These are phyloP conservation scores for Vigna trinervia DNA, from an alignment of 306 rosid species.

Conservation along the genomic window DNA sequence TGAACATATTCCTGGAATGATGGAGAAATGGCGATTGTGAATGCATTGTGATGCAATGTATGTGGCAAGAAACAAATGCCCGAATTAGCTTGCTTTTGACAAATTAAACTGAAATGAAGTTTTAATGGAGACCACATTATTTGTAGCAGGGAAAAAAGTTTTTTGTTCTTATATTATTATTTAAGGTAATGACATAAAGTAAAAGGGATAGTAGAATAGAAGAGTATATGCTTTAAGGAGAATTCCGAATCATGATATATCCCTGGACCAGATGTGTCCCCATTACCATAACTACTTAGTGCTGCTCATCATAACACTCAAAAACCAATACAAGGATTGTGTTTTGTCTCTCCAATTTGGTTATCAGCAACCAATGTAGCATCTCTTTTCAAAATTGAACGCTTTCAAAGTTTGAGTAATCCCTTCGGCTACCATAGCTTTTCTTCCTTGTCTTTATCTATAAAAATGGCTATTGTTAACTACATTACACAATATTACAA, in stretches of 20 bases:
- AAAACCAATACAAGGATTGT: too few species aligned
- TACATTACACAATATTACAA: conserved; percentile 29
- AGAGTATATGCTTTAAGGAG: neutral
- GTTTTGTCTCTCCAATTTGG: too few species aligned
- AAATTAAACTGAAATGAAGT: conserved; percentile 7
- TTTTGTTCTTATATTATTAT: neutral
- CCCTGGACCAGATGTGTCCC: conserved; percentile 31
- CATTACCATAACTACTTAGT: conserved; percentile 26
- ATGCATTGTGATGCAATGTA: neutral
- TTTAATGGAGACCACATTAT: conserved; percentile 29
- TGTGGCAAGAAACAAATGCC: conserved; percentile 28
- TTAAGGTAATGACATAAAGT: conserved; percentile 4
- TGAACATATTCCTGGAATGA: neutral
- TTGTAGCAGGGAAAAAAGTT: neutral
- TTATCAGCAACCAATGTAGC: too few species aligned
- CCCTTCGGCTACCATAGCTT: conserved; percentile 15
- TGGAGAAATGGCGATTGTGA: conserved; percentile 11
- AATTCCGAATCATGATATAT: conserved; percentile 39
- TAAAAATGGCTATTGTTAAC: neutral
- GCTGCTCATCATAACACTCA: conserved; percentile 39
- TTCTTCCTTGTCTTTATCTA: conserved; percentile 19
- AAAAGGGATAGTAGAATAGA: neutral
- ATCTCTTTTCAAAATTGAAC: too few species aligned
- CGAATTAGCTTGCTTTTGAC: conserved; percentile 11
- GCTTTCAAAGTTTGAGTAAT: conserved; percentile 2